A percentile compares a stretch with the other conserved stretches of the same genome.
Evolutionary conservation across 2,329 filamentous ascomycete species (phyloP).

Genomic region (Erysiphe pisi): DNA sequence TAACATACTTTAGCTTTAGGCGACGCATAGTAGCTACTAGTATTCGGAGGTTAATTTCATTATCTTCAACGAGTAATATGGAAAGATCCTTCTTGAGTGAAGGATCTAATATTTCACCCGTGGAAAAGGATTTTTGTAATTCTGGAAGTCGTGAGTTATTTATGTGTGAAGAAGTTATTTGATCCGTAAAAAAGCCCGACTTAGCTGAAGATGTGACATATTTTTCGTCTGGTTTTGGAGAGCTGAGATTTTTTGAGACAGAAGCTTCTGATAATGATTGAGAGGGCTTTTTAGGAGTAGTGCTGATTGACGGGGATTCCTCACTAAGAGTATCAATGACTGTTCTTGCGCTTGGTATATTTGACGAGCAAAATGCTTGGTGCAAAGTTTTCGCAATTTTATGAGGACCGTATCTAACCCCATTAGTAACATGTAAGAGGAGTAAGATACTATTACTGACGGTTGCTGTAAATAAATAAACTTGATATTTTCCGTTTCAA

Average conservation of each 20-base stretch:
- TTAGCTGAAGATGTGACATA: too few relatives aligned
- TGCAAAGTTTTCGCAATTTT: constrained; percentile 34
- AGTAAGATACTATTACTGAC: constrained; percentile 30
- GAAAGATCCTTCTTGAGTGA: constrained; percentile 30
- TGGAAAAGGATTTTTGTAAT: background rate
- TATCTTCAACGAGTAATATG: constrained; percentile 40
- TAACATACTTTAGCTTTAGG: constrained; percentile 36
- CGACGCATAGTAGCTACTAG: constrained; percentile 36
- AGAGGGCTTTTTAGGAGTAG: too few relatives aligned
- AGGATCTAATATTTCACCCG: too few relatives aligned
- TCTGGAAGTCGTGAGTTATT: too few relatives aligned
- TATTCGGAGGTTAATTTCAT: constrained; percentile 39
- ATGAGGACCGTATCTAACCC: constrained; percentile 33
- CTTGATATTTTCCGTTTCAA: constrained; percentile 32
- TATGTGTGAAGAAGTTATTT: too few relatives aligned
- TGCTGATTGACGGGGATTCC: too few relatives aligned
- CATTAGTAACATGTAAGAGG: constrained; percentile 29
- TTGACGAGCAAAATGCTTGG: constrained; percentile 31
- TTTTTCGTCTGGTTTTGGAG: too few relatives aligned
- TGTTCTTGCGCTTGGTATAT: too few relatives aligned
- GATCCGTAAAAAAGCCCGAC: too few relatives aligned
- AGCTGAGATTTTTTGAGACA: too few relatives aligned
- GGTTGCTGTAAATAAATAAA: constrained; percentile 35
- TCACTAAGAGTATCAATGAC: too few relatives aligned
- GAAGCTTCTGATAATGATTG: too few relatives aligned